Evolutionary conservation across 1,139 yeast genomes (phyloP), one percentile per base, ranked within the genome.

Genomic region (Saccharomycopsis hybrid): DNA sequence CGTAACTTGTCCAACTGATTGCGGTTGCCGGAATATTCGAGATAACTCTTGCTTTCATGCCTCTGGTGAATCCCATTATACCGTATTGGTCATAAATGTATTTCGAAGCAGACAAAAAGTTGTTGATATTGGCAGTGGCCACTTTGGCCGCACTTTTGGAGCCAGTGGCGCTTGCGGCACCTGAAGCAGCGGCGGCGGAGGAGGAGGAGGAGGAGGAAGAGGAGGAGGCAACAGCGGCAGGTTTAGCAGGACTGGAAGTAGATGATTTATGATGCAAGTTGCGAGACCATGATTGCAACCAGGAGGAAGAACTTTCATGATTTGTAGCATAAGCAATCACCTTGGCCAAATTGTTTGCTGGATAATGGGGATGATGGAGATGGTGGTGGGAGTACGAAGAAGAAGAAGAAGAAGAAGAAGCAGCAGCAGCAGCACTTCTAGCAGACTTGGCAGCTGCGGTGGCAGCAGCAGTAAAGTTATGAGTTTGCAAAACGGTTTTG

Each of bases 11-110:
- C 98, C 98, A 92, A 57, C 96, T 83, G 55, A 92, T 90, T 33
- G 98, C 98, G 11, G 98, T 90, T 45, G 95, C 84, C 25, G 99
- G 99, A 65, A 92, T 90, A 65, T 90, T 89, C 57, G 94, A 86
- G 39, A 92, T 81, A 50, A 94, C 82, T 66, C 99, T 79, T 46
- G 99, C 97, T 62, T 82, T 82, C 62, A 90, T 72, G 90, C 0
- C 96, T 95, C 31, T 48, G 18, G 18, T 18, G 18, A 18, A 18
- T 18, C 18, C 18, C 18, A 18, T 18, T 18, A 18, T 18, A 18
- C 18, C 18, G 18, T 18, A 18, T 18, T 18, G 18, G 18, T 18
- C 18, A 18, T 18, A 18, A 18, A 18, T 18, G 18, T 18, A 18
- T 18, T 18, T 18, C 18, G 18, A 18, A 18, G 18, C 18, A 18